Conservation (phyloP, 2,329 filamentous ascomycete species). For the Scytalidium sp. region DNA sequence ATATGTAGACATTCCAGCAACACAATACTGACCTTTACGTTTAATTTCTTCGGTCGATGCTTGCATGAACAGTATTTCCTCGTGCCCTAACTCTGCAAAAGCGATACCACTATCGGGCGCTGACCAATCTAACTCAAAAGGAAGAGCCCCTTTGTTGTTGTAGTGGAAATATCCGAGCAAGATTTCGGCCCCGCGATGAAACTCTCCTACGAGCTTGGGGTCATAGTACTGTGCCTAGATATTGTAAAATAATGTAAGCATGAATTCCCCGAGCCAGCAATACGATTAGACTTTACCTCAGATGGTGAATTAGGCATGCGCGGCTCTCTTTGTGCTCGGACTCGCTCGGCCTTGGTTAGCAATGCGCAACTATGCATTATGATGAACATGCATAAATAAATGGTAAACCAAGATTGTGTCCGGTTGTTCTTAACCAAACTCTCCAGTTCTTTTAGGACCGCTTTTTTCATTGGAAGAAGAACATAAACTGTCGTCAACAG, state of each 20-base stretch:
- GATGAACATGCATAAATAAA: conserved; percentile 5
- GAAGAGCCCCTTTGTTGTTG: neutral
- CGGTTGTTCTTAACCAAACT: neutral
- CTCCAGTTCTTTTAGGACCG: neutral
- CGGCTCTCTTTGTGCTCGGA: too few relatives aligned
- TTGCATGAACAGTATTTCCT: too few relatives aligned
- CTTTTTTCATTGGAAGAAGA: conserved; percentile 1
- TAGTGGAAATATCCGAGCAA: conserved; percentile 6
- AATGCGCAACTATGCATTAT: conserved; percentile 7
- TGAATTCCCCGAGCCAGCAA: neutral
- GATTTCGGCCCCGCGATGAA: neutral
- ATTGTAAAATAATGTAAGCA: too few relatives aligned
- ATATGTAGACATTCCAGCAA: too few relatives aligned
- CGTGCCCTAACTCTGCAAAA: too few relatives aligned
- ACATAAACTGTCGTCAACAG: neutral
- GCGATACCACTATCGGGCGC: too few relatives aligned
- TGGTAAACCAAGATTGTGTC: conserved; percentile 1
- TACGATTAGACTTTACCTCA: too few relatives aligned
- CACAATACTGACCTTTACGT: too few relatives aligned
- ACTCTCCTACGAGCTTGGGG: neutral
- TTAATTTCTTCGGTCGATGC: too few relatives aligned
- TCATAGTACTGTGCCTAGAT: neutral
- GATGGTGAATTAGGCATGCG: too few relatives aligned
- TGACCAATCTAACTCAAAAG: too few relatives aligned
- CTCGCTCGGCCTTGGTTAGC: neutral